A percentile compares a stretch with the other conserved stretches of the same genome.
phyloP scores from a whole-genome alignment of 495 filamentous ascomycete species.

The Lasiosphaeriaceae sp. region DNA sequence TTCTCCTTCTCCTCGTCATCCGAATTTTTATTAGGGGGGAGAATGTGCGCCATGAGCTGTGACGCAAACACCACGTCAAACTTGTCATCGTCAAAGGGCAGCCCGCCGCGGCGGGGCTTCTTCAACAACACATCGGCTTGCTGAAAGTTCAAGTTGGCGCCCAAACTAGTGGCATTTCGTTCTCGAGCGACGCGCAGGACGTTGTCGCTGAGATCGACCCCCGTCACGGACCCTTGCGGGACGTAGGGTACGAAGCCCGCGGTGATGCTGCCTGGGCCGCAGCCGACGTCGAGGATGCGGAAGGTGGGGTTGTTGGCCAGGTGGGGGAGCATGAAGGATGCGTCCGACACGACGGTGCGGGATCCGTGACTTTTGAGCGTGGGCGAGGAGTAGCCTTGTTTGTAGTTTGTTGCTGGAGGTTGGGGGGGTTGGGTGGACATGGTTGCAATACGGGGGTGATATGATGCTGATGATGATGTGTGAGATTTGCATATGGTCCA shows the following conservation, averaged over 20 bases:
- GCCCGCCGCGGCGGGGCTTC: too few species aligned
- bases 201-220: constrained; percentile 18
- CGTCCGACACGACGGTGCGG: constrained; percentile 51
- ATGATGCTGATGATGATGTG: too few species aligned
- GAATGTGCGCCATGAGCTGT: constrained; percentile 49
- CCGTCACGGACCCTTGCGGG: constrained; percentile 40
- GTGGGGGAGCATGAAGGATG: constrained; percentile 47
- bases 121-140: constrained; percentile 42
- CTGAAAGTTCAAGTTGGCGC: constrained; percentile 32
- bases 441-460: too few species aligned
- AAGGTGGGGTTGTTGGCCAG: constrained; percentile 43
- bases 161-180: constrained; percentile 30
- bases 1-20: neutral
- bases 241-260: constrained; percentile 46
- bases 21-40: constrained; percentile 15
- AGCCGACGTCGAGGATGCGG: constrained; percentile 56
- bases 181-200: constrained; percentile 23
- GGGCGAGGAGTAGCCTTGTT: constrained; percentile 27
- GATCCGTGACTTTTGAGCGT: constrained; percentile 27
- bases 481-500: too few species aligned
- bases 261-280: constrained; percentile 57
- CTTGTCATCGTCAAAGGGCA: constrained; percentile 40
- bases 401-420: constrained; percentile 27
- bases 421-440: too few species aligned
- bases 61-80: constrained; percentile 57